Base-by-base conservation (phyloP, 192 early-diverging fungal species). In the Coemansia sp. region DNA sequence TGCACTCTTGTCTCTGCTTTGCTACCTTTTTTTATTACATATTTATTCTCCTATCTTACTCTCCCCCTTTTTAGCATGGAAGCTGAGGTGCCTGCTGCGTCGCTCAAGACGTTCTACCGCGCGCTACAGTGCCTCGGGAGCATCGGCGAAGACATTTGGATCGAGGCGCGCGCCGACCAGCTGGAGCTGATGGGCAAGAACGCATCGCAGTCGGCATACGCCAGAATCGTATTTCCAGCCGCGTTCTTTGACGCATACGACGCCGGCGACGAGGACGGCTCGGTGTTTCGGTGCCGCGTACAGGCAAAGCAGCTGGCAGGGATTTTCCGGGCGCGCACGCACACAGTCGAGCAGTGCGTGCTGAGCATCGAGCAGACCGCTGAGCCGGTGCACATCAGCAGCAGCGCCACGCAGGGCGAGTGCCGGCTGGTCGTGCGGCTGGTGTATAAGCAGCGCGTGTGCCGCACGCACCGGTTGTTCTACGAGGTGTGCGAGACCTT, bases 241-340 rank as follows among this genome's bases (percentile, higher is more conserved):
- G 76, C 65, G 31, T 93, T 91, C 71, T 93, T 93, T 74, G 89
- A 90, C n/a, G 62, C 69, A 15, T 93, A 89, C 70, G 57, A 74
- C 1, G 64, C 85, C 27, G 36, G 43, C 37, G 56, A 61, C 15
- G 49, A 64, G 14, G 43, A 56, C 20, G 39, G 67, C 11, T 17
- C 66, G 6, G 76, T 71, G 6, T 47, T 80, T 22, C 69, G 76
- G 27, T 85, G 77, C 31, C 67, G 71, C 7, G 78, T 85, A 15
- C 71, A 75, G 53, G 70, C 70, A 24, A 74, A 73, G 40, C 68
- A 73, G 1, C 71, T 85, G 17, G 68, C 74, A 15, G 71, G 74
- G 4, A 76, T 84, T 20, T 84, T 84, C 49, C 68, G 70, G 19
- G 32, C 64, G 3, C 74, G 79, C 57, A 66, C 65, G 14, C 71